Evolutionary conservation across 805 yeast genomes (phyloP), one percentile per base, ranked within the genome.

Genomic region (Monosporozyma solicola): DNA sequence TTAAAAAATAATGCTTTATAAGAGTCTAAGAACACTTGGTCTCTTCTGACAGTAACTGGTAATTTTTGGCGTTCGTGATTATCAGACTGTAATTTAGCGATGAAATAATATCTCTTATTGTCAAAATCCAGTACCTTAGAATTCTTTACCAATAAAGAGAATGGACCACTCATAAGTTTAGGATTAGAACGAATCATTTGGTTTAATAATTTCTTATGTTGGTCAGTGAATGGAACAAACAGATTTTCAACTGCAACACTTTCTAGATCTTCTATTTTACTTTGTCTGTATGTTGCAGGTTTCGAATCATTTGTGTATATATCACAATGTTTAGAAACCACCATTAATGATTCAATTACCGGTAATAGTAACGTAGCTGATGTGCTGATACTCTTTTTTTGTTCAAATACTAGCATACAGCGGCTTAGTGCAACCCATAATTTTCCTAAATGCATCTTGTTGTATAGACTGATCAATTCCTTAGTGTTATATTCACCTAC

Each of bases 81-180:
- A 27, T 73, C 74, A 32, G 72, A 65, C 59, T 86, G 91, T 15
- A 94, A 64, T 60, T 83, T 81, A 49, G 92, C 78, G 59, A 82
- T 87, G 64, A 94, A 92, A 69, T 84, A 90, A 59, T 83, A 83
- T 63, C 87, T 80, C 71, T 95, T 94, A 72, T 91, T 94, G 69
- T 94, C 98, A 72, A 94, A 94, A 61, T 94, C 98, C 57, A 94
- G 72, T 2, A 91, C 92, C 63, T 83, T 83, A 7, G 97, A 94
- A 64, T 89, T 92, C 60, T 85, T 78, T 15, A 94, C 92, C 59
- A 94, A 74, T 76, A 90, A 83, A 1, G 96, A 81, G 65, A 94
- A 90, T 15, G 98, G 95, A 0, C 99, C 99, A 67, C 92, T 85
- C 96, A 92, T 87, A 60, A 94, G 75, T 61, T 90, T 87, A 0